These are phyloP conservation scores for Tolypocladium guangdongense DNA, from an alignment of 2,329 filamentous ascomycete genomes.

Conservation along the genomic window DNA sequence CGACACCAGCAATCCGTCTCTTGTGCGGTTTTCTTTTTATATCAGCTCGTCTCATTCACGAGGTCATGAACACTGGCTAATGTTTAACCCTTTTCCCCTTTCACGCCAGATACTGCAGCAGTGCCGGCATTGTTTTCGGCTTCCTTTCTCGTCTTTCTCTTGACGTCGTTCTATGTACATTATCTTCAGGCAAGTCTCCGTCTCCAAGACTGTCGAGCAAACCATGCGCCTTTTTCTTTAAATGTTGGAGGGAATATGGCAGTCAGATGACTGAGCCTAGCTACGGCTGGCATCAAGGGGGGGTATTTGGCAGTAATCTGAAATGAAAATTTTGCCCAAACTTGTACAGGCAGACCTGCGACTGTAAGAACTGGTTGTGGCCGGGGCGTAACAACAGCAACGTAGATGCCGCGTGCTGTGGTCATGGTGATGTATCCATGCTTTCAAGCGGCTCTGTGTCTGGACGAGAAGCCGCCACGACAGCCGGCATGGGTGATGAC, in stretches of 20 bases:
- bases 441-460: not conserved
- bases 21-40: conserved; percentile 6
- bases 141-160: conserved; percentile 4
- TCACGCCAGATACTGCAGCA: conserved; percentile 1
- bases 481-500: not conserved
- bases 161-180: conserved; percentile 17
- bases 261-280: not conserved
- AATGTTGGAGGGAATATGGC: not conserved
- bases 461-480: not conserved
- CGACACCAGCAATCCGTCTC: conserved; percentile 3
- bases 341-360: not conserved
- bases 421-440: not conserved
- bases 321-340: not conserved
- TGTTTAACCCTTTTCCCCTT: conserved; percentile 15
- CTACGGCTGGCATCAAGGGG: not conserved
- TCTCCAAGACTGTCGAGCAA: conserved; percentile 12
- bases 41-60: conserved; percentile 16
- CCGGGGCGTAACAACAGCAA: not conserved
- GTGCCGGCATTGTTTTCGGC: conserved; percentile 4
- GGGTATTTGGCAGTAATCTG: not conserved
- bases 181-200: conserved; percentile 16
- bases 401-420: not conserved
- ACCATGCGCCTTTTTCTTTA: conserved; percentile 1
- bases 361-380: not conserved
- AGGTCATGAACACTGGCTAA: conserved; percentile 23